Evolutionary conservation across 2,329 filamentous ascomycete genomes (phyloP).

Genomic region (Paecilomyces dactylethromorphus): DNA sequence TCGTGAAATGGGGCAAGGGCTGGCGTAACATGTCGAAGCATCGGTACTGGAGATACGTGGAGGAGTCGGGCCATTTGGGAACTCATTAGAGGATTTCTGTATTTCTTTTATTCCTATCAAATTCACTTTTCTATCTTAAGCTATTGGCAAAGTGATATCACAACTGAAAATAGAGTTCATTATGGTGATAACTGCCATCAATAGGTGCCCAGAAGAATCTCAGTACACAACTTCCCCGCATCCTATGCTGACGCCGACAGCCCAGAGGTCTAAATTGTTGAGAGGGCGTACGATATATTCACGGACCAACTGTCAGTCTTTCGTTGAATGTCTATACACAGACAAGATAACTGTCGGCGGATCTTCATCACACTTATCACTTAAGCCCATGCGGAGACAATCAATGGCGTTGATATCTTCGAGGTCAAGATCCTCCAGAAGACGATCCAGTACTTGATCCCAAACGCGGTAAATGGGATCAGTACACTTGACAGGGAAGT

Average conservation of each 20-base stretch:
- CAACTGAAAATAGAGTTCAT: too few species aligned
- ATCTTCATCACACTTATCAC: not conserved
- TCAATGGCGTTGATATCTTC: not conserved
- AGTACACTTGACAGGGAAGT: not conserved
- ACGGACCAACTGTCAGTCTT: not conserved
- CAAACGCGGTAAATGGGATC: not conserved
- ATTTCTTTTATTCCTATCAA: too few species aligned
- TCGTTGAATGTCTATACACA: not conserved
- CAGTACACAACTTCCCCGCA: not conserved
- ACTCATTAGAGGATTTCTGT: not conserved
- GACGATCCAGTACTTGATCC: not conserved
- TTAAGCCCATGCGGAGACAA: not conserved
- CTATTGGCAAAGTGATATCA: too few species aligned
- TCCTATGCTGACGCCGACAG: not conserved
- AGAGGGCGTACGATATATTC: not conserved
- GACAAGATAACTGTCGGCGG: not conserved
- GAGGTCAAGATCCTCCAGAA: not conserved
- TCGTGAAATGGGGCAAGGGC: constrained; percentile 45
- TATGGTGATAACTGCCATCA: too few species aligned
- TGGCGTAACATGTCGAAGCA: constrained; percentile 2
- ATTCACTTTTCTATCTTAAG: too few species aligned
- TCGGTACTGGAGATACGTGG: constrained; percentile 8
- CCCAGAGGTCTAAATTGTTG: not conserved
- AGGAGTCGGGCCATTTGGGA: not conserved
- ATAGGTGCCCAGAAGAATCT: too few species aligned